Evolutionary conservation across 2,329 filamentous ascomycete species (phyloP).

Genomic region (Cladosporium cucumerinum): DNA sequence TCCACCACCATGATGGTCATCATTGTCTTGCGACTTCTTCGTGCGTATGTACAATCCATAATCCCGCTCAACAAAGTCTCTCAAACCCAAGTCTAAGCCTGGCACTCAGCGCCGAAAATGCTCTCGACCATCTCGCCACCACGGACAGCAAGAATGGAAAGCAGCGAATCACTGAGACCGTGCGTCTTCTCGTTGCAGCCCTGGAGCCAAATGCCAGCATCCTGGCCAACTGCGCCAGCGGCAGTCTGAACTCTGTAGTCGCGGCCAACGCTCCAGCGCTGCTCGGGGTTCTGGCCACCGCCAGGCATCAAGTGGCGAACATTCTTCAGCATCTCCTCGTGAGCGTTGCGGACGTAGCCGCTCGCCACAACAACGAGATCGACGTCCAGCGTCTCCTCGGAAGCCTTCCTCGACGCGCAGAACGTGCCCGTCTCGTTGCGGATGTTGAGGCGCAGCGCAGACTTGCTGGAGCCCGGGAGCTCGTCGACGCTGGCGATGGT

Average conservation of each 20-base stretch:
- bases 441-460: constrained; percentile 57
- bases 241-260: constrained; percentile 77
- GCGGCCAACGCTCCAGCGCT: constrained; percentile 62
- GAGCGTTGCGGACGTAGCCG: constrained; percentile 75
- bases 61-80: background rate
- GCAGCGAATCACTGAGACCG: constrained; percentile 57
- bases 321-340: constrained; percentile 70
- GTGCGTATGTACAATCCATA: background rate
- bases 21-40: constrained; percentile 4
- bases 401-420: constrained; percentile 36
- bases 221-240: constrained; percentile 62
- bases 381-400: constrained; percentile 65
- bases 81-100: background rate
- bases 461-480: constrained; percentile 35
- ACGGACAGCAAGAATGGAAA: constrained; percentile 36
- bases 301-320: constrained; percentile 64
- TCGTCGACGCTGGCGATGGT: constrained; percentile 57
- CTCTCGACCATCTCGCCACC: constrained; percentile 39
- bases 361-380: constrained; percentile 84
- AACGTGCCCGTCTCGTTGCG: constrained; percentile 49
- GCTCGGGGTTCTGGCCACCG: constrained; percentile 42
- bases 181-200: constrained; percentile 92
- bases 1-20: background rate
- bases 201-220: constrained; percentile 85
- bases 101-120: constrained; percentile 32